Conservation (phyloP, 805 yeast species). For the Wickerhamiella brachini region DNA sequence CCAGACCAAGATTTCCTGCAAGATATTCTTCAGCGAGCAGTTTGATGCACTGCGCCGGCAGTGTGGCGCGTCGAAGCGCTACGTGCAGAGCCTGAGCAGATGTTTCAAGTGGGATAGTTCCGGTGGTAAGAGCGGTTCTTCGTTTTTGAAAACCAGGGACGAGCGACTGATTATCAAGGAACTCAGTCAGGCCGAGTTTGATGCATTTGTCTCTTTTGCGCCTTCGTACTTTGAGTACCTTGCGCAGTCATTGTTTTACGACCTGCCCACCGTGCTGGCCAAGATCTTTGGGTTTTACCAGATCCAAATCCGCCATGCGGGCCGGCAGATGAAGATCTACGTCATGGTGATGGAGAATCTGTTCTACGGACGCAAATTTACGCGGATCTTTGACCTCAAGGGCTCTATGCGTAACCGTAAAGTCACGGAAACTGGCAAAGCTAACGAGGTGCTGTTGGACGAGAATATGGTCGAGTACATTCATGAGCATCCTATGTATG, state of each 20-base stretch:
- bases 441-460: constrained; percentile 84
- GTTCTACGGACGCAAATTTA: constrained; percentile 68
- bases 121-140: constrained; percentile 96
- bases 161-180: constrained; percentile 83
- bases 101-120: constrained; percentile 92
- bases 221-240: constrained; percentile 94
- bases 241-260: constrained; percentile 90
- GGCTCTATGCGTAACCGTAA: constrained; percentile 98
- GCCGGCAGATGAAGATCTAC: constrained; percentile 73
- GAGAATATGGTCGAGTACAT: constrained; percentile 98
- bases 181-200: constrained; percentile 73
- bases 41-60: constrained; percentile 84
- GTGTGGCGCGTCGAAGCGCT: constrained; percentile 63
- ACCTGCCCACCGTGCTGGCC: constrained; percentile 85
- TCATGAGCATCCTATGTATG: constrained; percentile 89
- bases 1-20: constrained; percentile 70
- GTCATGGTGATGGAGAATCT: constrained; percentile 91
- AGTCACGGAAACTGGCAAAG: constrained; percentile 91
- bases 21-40: constrained; percentile 89
- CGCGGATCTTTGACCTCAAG: constrained; percentile 84
- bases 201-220: constrained; percentile 88
- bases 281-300: constrained; percentile 94
- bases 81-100: constrained; percentile 78
- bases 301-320: constrained; percentile 69
- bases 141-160: constrained; percentile 82